Conservation (phyloP, 129 eudicot species). For the Helianthus tuberosus region DNA sequence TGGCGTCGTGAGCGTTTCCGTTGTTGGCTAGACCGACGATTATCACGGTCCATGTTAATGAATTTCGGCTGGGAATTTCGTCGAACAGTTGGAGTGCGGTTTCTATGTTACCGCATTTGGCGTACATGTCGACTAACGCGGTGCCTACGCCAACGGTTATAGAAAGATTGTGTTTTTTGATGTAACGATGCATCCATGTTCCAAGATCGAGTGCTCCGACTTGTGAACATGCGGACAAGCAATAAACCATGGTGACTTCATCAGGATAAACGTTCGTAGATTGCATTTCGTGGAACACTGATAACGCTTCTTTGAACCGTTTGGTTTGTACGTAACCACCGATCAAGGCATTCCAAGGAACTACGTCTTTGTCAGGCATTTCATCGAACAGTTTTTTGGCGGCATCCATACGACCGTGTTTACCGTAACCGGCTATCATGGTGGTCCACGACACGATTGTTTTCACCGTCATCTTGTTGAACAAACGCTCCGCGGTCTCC, state of each 20-base stretch:
- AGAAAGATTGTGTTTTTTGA: conserved; percentile 44
- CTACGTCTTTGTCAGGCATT: conserved; percentile 67
- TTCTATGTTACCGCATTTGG: conserved; percentile 68
- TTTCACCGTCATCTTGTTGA: conserved; percentile 53
- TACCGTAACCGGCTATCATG: conserved; percentile 66
- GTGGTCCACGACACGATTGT: conserved; percentile 73
- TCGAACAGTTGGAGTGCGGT: conserved; percentile 62
- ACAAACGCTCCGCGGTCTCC: conserved; percentile 47
- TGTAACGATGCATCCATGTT: conserved; percentile 66
- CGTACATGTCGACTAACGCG: conserved; percentile 82
- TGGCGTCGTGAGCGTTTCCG: conserved; percentile 57
- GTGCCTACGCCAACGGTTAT: conserved; percentile 60
- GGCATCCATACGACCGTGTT: conserved; percentile 46
- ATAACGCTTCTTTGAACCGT: conserved; percentile 53
- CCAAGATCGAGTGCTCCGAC: conserved; percentile 87
- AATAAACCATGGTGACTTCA: conserved; percentile 65
- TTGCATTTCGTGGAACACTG: conserved; percentile 64
- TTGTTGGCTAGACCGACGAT: conserved; percentile 72
- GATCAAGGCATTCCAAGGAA: conserved; percentile 74
- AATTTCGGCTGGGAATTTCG: conserved; percentile 48
- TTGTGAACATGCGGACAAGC: conserved; percentile 70
- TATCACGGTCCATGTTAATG: conserved; percentile 66
- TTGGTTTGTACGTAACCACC: conserved; percentile 65
- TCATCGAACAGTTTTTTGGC: conserved; percentile 57
- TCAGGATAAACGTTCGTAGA: conserved; percentile 46